phyloP scores from a whole-genome alignment of 192 early-diverging fungal species.

The Jimgerdemannia lactiflua region DNA sequence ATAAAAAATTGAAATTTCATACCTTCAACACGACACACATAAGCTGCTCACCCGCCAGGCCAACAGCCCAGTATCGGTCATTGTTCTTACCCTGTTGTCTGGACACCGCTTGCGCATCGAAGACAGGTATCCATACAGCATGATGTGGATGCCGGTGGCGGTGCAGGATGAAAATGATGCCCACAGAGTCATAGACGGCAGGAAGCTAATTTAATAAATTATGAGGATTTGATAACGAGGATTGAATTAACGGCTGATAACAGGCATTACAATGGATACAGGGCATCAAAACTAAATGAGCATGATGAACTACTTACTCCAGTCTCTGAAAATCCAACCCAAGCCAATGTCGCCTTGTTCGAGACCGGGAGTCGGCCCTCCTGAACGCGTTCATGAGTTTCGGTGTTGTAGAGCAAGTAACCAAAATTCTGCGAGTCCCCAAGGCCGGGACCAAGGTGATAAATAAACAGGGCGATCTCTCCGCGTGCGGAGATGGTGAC shows the following conservation, averaged over 20 bases:
- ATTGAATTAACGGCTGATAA: not conserved
- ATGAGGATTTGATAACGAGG: no score
- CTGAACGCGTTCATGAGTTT: conserved; percentile 43
- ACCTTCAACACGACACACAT: conserved; percentile 75
- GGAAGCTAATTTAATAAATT: conserved; percentile 46
- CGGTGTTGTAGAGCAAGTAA: conserved; percentile 66
- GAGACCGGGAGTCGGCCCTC: conserved; percentile 64
- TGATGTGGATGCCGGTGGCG: conserved; percentile 60
- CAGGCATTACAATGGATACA: conserved; percentile 4
- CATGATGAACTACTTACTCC: conserved; percentile 35
- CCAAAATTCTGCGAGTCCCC: conserved; percentile 46
- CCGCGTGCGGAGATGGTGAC: conserved; percentile 32
- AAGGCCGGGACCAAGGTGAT: conserved; percentile 26
- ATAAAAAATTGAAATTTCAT: conserved; percentile 2
- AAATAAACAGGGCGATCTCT: conserved; percentile 39
- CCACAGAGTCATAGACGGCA: conserved; percentile 75
- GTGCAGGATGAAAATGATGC: conserved; percentile 71
- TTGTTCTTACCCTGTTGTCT: conserved; percentile 24
- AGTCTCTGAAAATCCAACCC: conserved; percentile 85
- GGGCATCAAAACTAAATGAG: not conserved
- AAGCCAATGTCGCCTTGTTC: conserved; percentile 56
- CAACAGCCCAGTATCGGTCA: conserved; percentile 86
- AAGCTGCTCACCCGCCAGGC: conserved; percentile 64
- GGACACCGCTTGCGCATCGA: conserved; percentile 55
- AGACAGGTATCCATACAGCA: conserved; percentile 79